A percentile compares a stretch with the other conserved stretches of the same genome.
Evolutionary conservation across 306 rosid species (phyloP).

Genomic region (Senna siamea): DNA sequence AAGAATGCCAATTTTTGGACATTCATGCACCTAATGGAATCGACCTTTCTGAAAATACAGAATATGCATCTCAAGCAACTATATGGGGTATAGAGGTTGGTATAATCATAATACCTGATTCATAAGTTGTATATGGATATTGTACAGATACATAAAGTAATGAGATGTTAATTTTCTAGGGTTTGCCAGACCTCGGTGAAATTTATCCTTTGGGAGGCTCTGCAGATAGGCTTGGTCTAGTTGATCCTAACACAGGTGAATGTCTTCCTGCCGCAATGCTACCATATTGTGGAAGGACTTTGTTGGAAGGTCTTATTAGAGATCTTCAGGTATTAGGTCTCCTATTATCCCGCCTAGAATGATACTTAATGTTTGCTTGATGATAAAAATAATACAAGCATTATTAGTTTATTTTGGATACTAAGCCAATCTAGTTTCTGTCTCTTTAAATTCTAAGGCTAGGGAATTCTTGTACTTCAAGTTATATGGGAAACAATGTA

Average conservation of each 20-base stretch:
- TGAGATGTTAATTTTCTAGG: slow-evolving; percentile 67
- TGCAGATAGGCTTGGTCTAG: slow-evolving; percentile 93
- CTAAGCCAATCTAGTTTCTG: slow-evolving; percentile 31
- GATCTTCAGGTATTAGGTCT: slow-evolving; percentile 91
- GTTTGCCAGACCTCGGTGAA: slow-evolving; percentile 97
- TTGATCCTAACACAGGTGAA: slow-evolving; percentile 87
- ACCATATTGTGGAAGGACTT: slow-evolving; percentile 93
- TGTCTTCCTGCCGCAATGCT: slow-evolving; percentile 99
- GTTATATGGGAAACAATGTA: slow-evolving; percentile 82
- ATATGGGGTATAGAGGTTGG: slow-evolving; percentile 98
- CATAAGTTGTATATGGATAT: slow-evolving; percentile 15
- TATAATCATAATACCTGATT: slow-evolving; percentile 31
- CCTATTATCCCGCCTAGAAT: slow-evolving; percentile 34
- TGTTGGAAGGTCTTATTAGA: slow-evolving; percentile 93
- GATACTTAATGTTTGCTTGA: slow-evolving; percentile 27
- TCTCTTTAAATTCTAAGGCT: slow-evolving; percentile 65
- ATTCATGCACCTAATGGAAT: slow-evolving; percentile 78
- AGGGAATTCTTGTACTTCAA: slow-evolving; percentile 95
- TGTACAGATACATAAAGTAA: slow-evolving; percentile 45
- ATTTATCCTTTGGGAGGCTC: slow-evolving; percentile 98
- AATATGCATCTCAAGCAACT: slow-evolving; percentile 94
- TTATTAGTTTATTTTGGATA: slow-evolving; percentile 14
- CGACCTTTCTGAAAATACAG: slow-evolving; percentile 76
- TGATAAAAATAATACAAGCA: slow-evolving; percentile 33
- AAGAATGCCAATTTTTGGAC: slow-evolving; percentile 68